phyloP scores from a whole-genome alignment of 352 stramenopile genomes.

The Phytophthora fragariaefolia region DNA sequence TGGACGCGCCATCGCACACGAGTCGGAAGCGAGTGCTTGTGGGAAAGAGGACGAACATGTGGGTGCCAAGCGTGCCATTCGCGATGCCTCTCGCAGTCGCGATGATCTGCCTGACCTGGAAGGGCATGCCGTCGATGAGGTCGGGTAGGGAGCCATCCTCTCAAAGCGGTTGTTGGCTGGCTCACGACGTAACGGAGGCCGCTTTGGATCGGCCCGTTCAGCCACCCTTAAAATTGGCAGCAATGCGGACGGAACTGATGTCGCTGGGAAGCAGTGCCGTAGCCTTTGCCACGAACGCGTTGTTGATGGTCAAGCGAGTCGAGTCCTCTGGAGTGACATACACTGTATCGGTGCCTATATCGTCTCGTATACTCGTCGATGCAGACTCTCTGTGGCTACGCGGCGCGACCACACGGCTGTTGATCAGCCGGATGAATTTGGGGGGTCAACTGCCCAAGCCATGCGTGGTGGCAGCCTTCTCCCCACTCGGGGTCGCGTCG shows the following conservation, averaged over 20 bases:
- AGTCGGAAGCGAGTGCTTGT: constrained; percentile 6
- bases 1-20: constrained; percentile 6
- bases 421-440: constrained; percentile 7
- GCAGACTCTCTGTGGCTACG: neutral
- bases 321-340: constrained; percentile 14
- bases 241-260: neutral
- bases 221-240: constrained; percentile 3
- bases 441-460: neutral
- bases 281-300: neutral
- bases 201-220: neutral
- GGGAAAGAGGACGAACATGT: neutral
- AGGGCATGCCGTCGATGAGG: constrained; percentile 21
- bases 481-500: constrained; percentile 12
- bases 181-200: neutral
- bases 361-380: too few species aligned
- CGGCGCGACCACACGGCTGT: neutral
- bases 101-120: constrained; percentile 27
- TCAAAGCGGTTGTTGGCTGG: constrained; percentile 8
- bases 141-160: constrained; percentile 23
- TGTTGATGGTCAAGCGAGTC: neutral
- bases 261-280: neutral
- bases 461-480: neutral
- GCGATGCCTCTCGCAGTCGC: neutral
- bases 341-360: too few species aligned
- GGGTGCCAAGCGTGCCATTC: constrained; percentile 2